Conservation (phyloP, 495 filamentous ascomycete genomes). For the Lindgomyces ingoldianus region DNA sequence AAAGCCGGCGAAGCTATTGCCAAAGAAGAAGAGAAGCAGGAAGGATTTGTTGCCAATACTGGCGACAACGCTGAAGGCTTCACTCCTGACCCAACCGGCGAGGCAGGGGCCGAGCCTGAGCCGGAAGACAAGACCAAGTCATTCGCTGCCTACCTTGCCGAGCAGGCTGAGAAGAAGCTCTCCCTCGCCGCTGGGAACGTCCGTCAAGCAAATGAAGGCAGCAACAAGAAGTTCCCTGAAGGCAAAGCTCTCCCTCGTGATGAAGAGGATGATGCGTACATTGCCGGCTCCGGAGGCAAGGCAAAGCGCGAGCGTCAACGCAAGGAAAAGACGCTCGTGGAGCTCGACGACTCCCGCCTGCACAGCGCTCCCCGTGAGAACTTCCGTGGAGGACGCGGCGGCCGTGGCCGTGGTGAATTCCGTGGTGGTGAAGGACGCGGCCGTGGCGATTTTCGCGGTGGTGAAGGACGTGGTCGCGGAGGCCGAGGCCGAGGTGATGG, state of each 20-base stretch:
- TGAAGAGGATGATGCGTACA: slow-evolving; percentile 68
- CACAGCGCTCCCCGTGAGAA: slow-evolving; percentile 47
- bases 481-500: slow-evolving; percentile 28
- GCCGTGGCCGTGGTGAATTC: slow-evolving; percentile 45
- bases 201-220: slow-evolving; percentile 89
- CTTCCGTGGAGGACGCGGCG: slow-evolving; percentile 44
- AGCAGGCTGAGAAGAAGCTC: slow-evolving; percentile 79
- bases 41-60: slow-evolving; percentile 41
- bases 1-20: slow-evolving; percentile 83
- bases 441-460: slow-evolving; percentile 39
- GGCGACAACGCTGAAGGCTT: slow-evolving; percentile 40
- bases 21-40: slow-evolving; percentile 71
- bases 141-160: slow-evolving; percentile 81
- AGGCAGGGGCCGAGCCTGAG: slow-evolving; percentile 53
- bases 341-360: slow-evolving; percentile 75
- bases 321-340: slow-evolving; percentile 86
- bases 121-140: slow-evolving; percentile 85
- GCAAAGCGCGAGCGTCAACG: slow-evolving; percentile 82
- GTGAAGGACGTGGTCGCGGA: slow-evolving; percentile 30
- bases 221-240: slow-evolving; percentile 87
- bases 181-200: slow-evolving; percentile 65
- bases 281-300: slow-evolving; percentile 76
- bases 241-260: slow-evolving; percentile 76
- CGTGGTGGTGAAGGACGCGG: slow-evolving; percentile 45
- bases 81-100: slow-evolving; percentile 39